Evolutionary conservation across 1,284 basidiomycete species (phyloP).

Genomic region (Pterulicium gracile): DNA sequence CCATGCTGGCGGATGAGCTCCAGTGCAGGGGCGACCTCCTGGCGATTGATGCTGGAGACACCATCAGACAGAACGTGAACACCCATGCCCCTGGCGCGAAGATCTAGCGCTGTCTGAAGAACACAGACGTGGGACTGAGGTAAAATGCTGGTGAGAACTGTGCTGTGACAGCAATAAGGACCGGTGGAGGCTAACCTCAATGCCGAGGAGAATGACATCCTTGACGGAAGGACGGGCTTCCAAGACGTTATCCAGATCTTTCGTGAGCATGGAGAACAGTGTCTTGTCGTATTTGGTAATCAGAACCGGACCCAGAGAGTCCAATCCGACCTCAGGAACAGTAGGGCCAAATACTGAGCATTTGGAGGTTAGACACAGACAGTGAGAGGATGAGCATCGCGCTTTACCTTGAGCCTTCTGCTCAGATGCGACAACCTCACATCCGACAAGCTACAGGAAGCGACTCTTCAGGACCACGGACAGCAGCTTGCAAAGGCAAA

Average conservation of each 20-base stretch:
- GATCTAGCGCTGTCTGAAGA: constrained; percentile 68
- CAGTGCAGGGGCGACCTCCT: constrained; percentile 55
- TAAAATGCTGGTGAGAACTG: constrained; percentile 8
- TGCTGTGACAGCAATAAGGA: background rate
- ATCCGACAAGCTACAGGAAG: constrained; percentile 43
- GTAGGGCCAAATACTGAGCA: constrained; percentile 60
- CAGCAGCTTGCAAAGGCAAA: background rate
- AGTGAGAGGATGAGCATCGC: constrained; percentile 5
- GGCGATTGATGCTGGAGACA: constrained; percentile 71
- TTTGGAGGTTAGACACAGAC: constrained; percentile 1
- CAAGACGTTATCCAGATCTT: constrained; percentile 49
- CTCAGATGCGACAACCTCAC: constrained; percentile 72
- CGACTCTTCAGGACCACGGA: too few species aligned
- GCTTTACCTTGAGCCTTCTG: constrained; percentile 71
- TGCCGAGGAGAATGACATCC: constrained; percentile 73
- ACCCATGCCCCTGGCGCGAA: constrained; percentile 34
- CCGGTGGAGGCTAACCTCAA: constrained; percentile 48
- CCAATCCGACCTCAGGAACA: constrained; percentile 52
- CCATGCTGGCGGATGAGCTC: constrained; percentile 66
- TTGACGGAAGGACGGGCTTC: constrained; percentile 35
- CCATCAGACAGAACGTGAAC: constrained; percentile 77
- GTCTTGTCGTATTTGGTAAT: constrained; percentile 61
- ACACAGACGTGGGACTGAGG: constrained; percentile 83
- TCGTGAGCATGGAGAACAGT: constrained; percentile 76
- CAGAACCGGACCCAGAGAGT: constrained; percentile 44